Evolutionary conservation across 1,284 basidiomycete genomes (phyloP).

Genomic region (Cryptococcus deneoformans): DNA sequence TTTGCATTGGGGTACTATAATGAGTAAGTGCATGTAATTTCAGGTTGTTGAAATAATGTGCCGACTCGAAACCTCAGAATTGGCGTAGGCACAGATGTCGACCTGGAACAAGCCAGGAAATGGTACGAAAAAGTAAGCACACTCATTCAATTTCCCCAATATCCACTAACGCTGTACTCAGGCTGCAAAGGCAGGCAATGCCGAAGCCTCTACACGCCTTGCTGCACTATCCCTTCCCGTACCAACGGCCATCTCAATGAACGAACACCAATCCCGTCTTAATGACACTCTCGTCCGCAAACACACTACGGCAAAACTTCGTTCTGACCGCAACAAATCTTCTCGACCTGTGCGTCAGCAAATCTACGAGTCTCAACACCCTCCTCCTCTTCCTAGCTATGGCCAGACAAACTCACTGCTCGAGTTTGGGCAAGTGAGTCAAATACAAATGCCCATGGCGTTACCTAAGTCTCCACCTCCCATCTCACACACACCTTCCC

Average conservation of each 20-base stretch:
- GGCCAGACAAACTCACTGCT: neutral
- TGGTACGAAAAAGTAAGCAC: constrained; percentile 45
- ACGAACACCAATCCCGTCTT: constrained; percentile 75
- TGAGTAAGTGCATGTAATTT: constrained; percentile 25
- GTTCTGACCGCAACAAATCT: constrained; percentile 56
- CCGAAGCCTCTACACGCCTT: constrained; percentile 60
- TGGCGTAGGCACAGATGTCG: constrained; percentile 35
- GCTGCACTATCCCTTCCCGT: constrained; percentile 57
- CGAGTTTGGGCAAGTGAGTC: constrained; percentile 1
- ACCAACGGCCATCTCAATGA: constrained; percentile 64
- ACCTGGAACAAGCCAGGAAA: constrained; percentile 36
- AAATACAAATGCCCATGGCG: constrained; percentile 9
- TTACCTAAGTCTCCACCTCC: constrained; percentile 1
- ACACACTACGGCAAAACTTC: constrained; percentile 71
- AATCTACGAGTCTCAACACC: no score
- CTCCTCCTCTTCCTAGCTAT: neutral
- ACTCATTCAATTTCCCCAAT: neutral
- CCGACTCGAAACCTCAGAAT: constrained; percentile 16
- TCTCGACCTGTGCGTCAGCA: constrained; percentile 8
- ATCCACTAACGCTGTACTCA: constrained; percentile 30
- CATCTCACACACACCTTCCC: neutral
- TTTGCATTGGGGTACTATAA: constrained; percentile 84
- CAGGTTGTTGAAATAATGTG: neutral
- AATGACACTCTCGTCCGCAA: constrained; percentile 76
- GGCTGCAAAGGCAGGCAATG: constrained; percentile 76